phyloP scores from a whole-genome alignment of 31 red algal genomes.

The Bonnemaisonia californica region DNA sequence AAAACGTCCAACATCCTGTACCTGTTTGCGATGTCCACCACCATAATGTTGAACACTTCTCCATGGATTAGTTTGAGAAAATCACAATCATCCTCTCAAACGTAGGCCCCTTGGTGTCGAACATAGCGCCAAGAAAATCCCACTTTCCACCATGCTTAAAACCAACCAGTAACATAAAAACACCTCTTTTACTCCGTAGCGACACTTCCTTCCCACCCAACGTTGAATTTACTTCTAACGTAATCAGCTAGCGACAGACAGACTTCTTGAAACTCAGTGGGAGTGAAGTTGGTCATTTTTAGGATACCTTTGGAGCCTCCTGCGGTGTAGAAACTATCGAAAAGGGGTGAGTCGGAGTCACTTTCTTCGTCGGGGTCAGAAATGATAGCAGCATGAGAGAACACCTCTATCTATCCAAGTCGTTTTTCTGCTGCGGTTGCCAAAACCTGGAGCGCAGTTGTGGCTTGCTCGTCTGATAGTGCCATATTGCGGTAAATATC shows the following conservation, averaged over 20 bases:
- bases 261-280: background rate
- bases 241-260: background rate
- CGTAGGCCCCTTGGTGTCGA: background rate
- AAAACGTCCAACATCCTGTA: background rate
- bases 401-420: too few relatives aligned
- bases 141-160: slow-evolving; percentile 7
- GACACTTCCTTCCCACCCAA: background rate
- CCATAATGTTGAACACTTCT: background rate
- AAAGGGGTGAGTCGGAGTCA: background rate
- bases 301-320: background rate
- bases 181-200: background rate
- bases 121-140: background rate
- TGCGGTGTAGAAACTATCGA: background rate
- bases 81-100: slow-evolving; percentile 3
- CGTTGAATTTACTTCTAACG: background rate
- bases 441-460: too few relatives aligned
- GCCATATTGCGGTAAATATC: too few relatives aligned
- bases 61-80: background rate
- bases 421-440: too few relatives aligned
- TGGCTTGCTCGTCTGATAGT: too few relatives aligned
- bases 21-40: background rate
- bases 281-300: slow-evolving; percentile 1
- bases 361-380: background rate
- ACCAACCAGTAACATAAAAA: slow-evolving; percentile 12
- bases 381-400: too few relatives aligned